Evolutionary conservation across 495 filamentous ascomycete genomes (phyloP).

Genomic region (Trichoderma asperelloides): DNA sequence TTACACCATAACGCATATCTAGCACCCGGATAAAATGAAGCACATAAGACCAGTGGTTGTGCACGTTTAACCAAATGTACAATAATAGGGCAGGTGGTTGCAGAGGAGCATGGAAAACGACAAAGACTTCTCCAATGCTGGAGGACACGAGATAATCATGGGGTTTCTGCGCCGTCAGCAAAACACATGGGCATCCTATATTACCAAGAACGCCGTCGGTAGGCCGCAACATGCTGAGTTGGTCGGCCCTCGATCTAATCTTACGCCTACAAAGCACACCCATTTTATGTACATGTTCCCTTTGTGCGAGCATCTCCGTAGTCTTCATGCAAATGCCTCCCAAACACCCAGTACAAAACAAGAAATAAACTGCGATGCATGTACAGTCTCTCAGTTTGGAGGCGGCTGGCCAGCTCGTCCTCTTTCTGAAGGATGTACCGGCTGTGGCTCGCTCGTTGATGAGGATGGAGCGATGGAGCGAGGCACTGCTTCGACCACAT

Average conservation of each 20-base stretch:
- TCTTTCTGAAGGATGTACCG: slow-evolving; percentile 37
- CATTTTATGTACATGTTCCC: not conserved
- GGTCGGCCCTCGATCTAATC: not conserved
- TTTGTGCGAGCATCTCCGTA: not conserved
- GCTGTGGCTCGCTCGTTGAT: slow-evolving; percentile 28
- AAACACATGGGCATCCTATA: not conserved
- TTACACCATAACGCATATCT: too few relatives aligned
- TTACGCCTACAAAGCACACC: too few relatives aligned
- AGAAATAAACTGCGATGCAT: not conserved
- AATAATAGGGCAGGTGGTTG: not conserved
- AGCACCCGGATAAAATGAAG: too few relatives aligned
- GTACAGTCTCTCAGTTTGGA: not conserved
- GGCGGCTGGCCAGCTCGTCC: slow-evolving; percentile 15
- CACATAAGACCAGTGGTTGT: too few relatives aligned
- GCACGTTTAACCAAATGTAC: not conserved
- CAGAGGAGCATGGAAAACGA: too few relatives aligned
- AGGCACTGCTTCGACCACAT: slow-evolving; percentile 54
- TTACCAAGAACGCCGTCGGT: not conserved
- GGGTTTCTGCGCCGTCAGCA: not conserved
- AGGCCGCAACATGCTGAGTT: not conserved
- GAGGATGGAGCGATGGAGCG: slow-evolving; percentile 38
- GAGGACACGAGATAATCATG: too few relatives aligned
- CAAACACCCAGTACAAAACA: not conserved
- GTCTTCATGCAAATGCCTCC: not conserved
- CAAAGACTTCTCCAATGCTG: too few relatives aligned